Evolutionary conservation across 768 basidiomycete species (phyloP), one percentile per base, ranked within the genome.

Genomic region (Suillus subluteus): DNA sequence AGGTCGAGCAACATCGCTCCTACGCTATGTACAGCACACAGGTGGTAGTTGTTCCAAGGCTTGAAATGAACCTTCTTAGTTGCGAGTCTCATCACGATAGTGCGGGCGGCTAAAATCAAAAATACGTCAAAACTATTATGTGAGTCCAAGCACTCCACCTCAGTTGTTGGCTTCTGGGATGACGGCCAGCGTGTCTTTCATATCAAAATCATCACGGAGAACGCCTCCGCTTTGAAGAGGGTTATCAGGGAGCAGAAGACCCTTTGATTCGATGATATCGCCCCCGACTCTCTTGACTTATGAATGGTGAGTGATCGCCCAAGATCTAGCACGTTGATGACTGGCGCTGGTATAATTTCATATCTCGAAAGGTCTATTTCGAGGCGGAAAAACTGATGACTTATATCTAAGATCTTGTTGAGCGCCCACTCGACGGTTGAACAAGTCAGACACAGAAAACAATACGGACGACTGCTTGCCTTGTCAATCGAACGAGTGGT

Each of bases 181-280:
- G n/a, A 54, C 0, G 16, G n/a, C 11, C 11, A 35, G 3, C 6
- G 16, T 3, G 32, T 56, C 32, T 67, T 69, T 37, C 7, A 18
- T 7, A 58, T 71, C 62, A 12, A 68, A 11, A 65, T 68, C 9
- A 58, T 18, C 11, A 62, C 40, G 5, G 7, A 65, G 37, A 66
- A 37, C 35, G 35, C 66, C 41, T 4, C 7, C 8, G 30, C 23
- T 26, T 61, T 68, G 16, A 65, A 35, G 48, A 9, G 58, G 35
- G 37, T 2, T 40, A 66, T 66, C 16, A 67, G 63, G 62, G 43
- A 43, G 50, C 15, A 58, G 58, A 67, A 62, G 0, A 13, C 52
- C 3, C 15, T 44, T 4, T 15, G 0, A 1, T 67, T 69, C 35
- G 21, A 58, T 12, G 54, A 41, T 35, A 16, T 68, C 6, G 52